A percentile compares a stretch with the other conserved stretches of the same genome.
phyloP scores from a whole-genome alignment of 2,329 filamentous ascomycete species.

The Fusarium dimerum region DNA sequence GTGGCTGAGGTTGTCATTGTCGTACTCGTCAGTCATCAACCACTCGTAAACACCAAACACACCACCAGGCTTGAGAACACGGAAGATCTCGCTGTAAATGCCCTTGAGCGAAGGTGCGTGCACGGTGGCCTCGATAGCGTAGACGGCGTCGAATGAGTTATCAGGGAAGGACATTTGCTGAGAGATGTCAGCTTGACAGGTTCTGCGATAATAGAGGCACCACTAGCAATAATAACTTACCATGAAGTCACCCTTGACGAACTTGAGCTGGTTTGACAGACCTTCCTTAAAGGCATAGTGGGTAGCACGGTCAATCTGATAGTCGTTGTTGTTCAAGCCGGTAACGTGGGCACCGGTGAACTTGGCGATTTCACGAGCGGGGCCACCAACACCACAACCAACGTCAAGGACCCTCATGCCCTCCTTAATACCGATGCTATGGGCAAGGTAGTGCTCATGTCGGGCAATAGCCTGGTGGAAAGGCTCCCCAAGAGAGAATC shows the following conservation, averaged over 20 bases:
- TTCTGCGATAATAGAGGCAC: not conserved
- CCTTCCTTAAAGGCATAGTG: slow-evolving; percentile 81
- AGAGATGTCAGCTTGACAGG: slow-evolving; percentile 9
- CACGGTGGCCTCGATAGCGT: slow-evolving; percentile 95
- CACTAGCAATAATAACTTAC: slow-evolving; percentile 35
- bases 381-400: slow-evolving; percentile 94
- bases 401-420: slow-evolving; percentile 92
- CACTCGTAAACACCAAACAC: slow-evolving; percentile 98
- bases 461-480: slow-evolving; percentile 92
- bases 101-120: slow-evolving; percentile 89
- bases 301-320: slow-evolving; percentile 94
- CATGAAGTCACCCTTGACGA: slow-evolving; percentile 98
- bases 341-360: slow-evolving; percentile 89
- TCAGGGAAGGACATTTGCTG: slow-evolving; percentile 94
- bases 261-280: slow-evolving; percentile 76
- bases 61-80: slow-evolving; percentile 93
- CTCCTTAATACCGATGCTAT: slow-evolving; percentile 82
- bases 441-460: slow-evolving; percentile 96
- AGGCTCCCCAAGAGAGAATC: slow-evolving; percentile 81
- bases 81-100: slow-evolving; percentile 93
- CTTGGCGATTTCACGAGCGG: slow-evolving; percentile 92
- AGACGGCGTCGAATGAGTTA: slow-evolving; percentile 90
- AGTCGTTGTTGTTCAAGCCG: slow-evolving; percentile 98
- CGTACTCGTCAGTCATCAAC: slow-evolving; percentile 96
- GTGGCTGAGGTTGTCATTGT: slow-evolving; percentile 84